Percentiles rank a stretch among this genome's conserved stretches.
Conservation (phyloP, 2,329 filamentous ascomycete species). For the Chaetomium sp. region DNA sequence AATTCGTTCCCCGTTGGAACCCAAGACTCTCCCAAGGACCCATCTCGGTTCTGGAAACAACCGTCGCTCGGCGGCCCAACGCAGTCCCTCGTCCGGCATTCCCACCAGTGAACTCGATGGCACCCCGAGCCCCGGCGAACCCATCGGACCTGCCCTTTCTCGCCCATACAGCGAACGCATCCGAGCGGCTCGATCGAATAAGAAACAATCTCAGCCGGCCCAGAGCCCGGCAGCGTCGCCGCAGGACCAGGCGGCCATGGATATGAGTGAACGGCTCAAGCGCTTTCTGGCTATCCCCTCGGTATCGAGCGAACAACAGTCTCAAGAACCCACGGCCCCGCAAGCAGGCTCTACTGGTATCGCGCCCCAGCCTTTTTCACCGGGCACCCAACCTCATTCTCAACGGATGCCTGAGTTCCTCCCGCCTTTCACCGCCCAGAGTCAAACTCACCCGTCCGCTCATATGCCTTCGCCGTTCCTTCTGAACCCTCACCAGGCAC, state of each 20-base stretch:
- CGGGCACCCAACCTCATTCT: not conserved
- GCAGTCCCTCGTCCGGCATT: slow-evolving; percentile 46
- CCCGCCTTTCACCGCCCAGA: not conserved
- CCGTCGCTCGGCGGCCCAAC: slow-evolving; percentile 37
- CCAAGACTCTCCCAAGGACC: slow-evolving; percentile 30
- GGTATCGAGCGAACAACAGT: not conserved
- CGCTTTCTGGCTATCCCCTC: slow-evolving; percentile 39
- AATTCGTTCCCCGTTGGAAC: slow-evolving; percentile 25
- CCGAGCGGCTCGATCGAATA: slow-evolving; percentile 42
- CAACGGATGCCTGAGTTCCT: not conserved
- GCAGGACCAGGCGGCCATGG: slow-evolving; percentile 23
- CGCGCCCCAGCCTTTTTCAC: not conserved
- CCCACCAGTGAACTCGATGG: slow-evolving; percentile 65
- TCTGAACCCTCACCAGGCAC: not conserved
- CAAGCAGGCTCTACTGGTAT: not conserved
- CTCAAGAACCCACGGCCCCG: not conserved
- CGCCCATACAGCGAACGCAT: slow-evolving; percentile 59
- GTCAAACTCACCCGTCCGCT: not conserved
- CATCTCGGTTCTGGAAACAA: slow-evolving; percentile 26
- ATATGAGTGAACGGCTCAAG: slow-evolving; percentile 48
- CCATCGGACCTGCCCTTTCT: slow-evolving; percentile 61
- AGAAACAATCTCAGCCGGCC: slow-evolving; percentile 19
- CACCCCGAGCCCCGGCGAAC: slow-evolving; percentile 37
- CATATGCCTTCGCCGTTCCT: not conserved
- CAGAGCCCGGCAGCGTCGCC: slow-evolving; percentile 8